Base-by-base conservation (phyloP, 345 rosid species). In the Triadica sebifera region DNA sequence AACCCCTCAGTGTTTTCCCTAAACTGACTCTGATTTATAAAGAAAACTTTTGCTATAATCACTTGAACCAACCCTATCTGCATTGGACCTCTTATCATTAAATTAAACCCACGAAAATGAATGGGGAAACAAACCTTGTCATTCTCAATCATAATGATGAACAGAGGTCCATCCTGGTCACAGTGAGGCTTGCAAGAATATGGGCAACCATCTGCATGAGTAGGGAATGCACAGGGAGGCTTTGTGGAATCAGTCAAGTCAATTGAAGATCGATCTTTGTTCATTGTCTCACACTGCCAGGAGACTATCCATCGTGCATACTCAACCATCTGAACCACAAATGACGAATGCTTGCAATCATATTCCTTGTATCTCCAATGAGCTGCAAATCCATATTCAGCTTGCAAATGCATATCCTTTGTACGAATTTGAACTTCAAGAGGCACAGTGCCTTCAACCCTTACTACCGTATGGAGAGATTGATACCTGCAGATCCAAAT, bases 331-430 rank as follows among this genome's bases (percentile, higher is more conserved):
- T 89, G 96, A 82, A 93, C 92, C 72, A 93, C 94, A 74, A 85
- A 93, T 5, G 90, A 83, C 13, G 98, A 86, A 74, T 91, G 89
- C 83, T 89, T 75, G 84, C 91, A 84, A 74, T 90, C 96, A 70
- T 88, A 91, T 83, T 95, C 97, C 75, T 95, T 95, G 82, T 95
- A 95, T 77, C 98, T 91, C 99, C 99, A 95, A 50, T 95, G 99
- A 69, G 98, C 99, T 8, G 99, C 99, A 83, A 95, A 90, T 69
- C 99, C 99, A 79, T 84, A 90, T 47, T 95, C 99, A 17, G 99
- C 96, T 77, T 95, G 97, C 89, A 90, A 81, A 86, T 95, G 96
- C 99, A 95, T 93, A 75, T 88, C 88, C 67, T 81, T 91, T 62
- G 99, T 89, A 41, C 98, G 96, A 81, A 95, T 93, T 77, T 95